Base-by-base conservation (phyloP, 2,329 filamentous ascomycete species). In the Diaporthe helianthi region DNA sequence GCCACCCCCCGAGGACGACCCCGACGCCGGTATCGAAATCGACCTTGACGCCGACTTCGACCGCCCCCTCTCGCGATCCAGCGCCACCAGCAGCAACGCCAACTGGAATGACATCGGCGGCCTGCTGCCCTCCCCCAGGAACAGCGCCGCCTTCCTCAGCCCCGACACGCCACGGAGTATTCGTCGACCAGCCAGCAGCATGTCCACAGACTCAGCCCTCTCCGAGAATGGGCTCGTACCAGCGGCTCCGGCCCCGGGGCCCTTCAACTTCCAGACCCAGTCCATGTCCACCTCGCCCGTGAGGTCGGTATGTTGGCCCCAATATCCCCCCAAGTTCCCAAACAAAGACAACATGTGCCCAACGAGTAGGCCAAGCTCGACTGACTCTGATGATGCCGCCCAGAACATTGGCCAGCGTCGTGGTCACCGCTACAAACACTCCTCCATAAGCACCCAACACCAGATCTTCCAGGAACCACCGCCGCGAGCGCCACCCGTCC, bases 361-460 rank as follows among this genome's bases (percentile, higher is more conserved):
- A 63, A 26, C 36, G 44, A 19, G 44, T 31, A 24, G 29, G 1
- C 26, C 44, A 15, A 49, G 44, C 44, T n/a, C 33, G 44, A 15
- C 69, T 73, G 36, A 74, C 67, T 49, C 26, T 24, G 44, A 55
- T 44, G 15, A 46, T 29, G 31, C 63, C 66, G 47, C 71, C 65
- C 79, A 97, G 91, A 95, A 93, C 75, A 89, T 98, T 72, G 94
- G 94, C 72, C 93, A 97, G 80, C 90, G 96, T 73, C 91, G 95
- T 71, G 96, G 96, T 72, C 96, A 99, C 83, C 94, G 96, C 79
- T 99, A 99, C 86, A 97, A 98, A 78, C 95, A 98, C 83, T 97
- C 93, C 79, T 97, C 93, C 78, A 92, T 99, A 69, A 97, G 93
- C 24, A 83, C 89, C 9, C 89, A 90, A 75, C 94, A 98, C 78